Evolutionary conservation across 805 yeast species (phyloP).

Genomic region (Danielia reshetovae): DNA sequence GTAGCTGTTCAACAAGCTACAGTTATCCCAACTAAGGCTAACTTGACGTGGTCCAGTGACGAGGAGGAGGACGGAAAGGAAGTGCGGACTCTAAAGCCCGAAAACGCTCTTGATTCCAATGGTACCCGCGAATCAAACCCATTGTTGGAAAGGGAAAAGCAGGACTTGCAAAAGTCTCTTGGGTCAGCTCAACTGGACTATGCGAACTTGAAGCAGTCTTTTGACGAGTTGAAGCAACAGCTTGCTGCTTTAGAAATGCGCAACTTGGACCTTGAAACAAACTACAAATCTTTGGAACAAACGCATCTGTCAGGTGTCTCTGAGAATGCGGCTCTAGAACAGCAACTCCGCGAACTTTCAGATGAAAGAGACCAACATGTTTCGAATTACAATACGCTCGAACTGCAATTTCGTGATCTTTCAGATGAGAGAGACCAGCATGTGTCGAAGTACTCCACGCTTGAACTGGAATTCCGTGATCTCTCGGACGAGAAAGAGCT

Average conservation of each 20-base stretch:
- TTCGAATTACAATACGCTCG: neutral
- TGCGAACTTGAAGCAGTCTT: neutral
- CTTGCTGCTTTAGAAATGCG: conserved; percentile 1
- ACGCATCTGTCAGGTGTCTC: neutral
- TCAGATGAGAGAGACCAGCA: neutral
- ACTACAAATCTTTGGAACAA: neutral
- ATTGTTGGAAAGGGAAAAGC: neutral
- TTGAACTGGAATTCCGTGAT: neutral
- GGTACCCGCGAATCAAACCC: neutral
- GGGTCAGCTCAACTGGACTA: too few relatives aligned
- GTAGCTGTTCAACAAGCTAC: conserved; percentile 57
- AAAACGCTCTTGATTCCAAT: too few relatives aligned
- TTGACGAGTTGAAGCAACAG: neutral
- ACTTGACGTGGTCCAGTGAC: conserved; percentile 84
- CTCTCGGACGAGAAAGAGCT: neutral
- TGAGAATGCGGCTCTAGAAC: neutral
- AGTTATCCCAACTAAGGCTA: conserved; percentile 81
- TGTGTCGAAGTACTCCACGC: neutral
- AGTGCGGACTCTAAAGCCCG: too few relatives aligned
- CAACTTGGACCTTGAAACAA: neutral
- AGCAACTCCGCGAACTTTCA: neutral
- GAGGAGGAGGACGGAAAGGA: conserved; percentile 57
- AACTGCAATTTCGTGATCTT: neutral
- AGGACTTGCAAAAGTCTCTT: too few relatives aligned
- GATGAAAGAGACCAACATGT: too few relatives aligned